Percentiles rank a stretch among this genome's conserved stretches.
Conservation (phyloP, 2,329 filamentous ascomycete species). For the Blumeria hordei region DNA sequence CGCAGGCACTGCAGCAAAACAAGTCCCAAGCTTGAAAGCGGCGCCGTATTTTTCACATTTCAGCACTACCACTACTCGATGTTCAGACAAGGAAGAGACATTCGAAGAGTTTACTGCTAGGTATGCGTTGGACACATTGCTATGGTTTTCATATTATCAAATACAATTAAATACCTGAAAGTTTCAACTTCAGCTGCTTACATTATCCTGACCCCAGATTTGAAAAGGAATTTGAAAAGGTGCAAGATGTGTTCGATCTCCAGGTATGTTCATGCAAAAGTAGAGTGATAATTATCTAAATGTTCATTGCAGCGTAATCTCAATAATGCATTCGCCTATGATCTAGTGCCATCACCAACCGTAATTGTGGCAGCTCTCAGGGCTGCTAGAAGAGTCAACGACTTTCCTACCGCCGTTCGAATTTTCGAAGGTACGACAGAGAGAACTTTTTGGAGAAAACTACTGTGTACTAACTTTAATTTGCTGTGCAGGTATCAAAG, state of each 20-base stretch:
- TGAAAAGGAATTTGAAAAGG: constrained; percentile 95
- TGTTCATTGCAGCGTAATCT: constrained; percentile 46
- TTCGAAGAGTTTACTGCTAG: constrained; percentile 97
- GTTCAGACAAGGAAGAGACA: constrained; percentile 57
- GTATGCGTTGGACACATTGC: constrained; percentile 26
- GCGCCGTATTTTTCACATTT: constrained; percentile 28
- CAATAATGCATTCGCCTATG: constrained; percentile 99
- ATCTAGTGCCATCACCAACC: constrained; percentile 84
- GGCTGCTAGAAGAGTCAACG: constrained; percentile 88
- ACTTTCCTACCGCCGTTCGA: constrained; percentile 93
- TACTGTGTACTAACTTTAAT: constrained; percentile 4
- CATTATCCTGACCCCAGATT: constrained; percentile 35
- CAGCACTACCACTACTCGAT: constrained; percentile 30
- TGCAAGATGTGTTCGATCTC: constrained; percentile 98
- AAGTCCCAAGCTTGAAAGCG: constrained; percentile 24
- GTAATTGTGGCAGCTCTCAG: constrained; percentile 80
- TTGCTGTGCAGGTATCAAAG: constrained; percentile 58
- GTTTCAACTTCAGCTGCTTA: too few relatives aligned
- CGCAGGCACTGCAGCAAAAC: constrained; percentile 30
- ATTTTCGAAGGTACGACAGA: constrained; percentile 78
- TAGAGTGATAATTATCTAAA: too few relatives aligned
- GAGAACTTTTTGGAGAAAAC: not conserved
- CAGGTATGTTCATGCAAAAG: constrained; percentile 38
- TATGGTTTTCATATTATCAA: too few relatives aligned
- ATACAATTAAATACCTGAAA: too few relatives aligned